Conservation (phyloP, 2,329 filamentous ascomycete genomes). For the Aspergillus puulaauensis region DNA sequence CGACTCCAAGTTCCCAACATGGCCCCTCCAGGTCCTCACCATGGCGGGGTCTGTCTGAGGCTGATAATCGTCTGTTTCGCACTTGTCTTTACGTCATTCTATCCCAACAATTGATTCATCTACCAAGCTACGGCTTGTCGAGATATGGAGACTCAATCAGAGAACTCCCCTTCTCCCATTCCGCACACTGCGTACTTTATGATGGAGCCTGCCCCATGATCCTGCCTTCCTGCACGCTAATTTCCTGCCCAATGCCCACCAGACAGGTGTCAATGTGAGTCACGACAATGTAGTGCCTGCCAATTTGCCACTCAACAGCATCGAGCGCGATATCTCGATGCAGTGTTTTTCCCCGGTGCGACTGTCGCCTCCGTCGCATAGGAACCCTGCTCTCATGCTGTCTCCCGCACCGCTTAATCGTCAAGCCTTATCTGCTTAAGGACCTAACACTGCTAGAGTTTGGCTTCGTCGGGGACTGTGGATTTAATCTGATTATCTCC, state of each 20-base stretch:
- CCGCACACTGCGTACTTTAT: neutral
- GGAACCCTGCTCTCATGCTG: neutral
- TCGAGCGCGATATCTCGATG: neutral
- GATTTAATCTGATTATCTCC: neutral
- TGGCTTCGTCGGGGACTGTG: neutral
- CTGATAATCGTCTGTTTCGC: conserved; percentile 6
- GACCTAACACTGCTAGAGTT: neutral
- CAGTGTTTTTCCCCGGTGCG: neutral
- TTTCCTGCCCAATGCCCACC: conserved; percentile 6
- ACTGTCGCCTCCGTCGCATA: neutral
- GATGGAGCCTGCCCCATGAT: neutral
- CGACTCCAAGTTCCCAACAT: too few relatives aligned
- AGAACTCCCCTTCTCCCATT: neutral
- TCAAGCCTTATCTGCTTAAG: neutral
- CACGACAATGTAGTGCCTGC: neutral
- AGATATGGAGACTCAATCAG: neutral
- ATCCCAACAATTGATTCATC: conserved; percentile 3
- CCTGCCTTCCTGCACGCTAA: neutral
- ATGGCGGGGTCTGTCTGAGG: conserved; percentile 1
- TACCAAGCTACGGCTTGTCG: neutral
- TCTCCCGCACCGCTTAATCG: neutral
- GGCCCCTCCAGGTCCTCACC: too few relatives aligned
- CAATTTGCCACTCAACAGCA: neutral
- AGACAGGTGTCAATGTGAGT: conserved; percentile 6
- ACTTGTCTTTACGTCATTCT: conserved; percentile 11